phyloP scores from a whole-genome alignment of 306 rosid genomes.

The Prunus fruticosa region DNA sequence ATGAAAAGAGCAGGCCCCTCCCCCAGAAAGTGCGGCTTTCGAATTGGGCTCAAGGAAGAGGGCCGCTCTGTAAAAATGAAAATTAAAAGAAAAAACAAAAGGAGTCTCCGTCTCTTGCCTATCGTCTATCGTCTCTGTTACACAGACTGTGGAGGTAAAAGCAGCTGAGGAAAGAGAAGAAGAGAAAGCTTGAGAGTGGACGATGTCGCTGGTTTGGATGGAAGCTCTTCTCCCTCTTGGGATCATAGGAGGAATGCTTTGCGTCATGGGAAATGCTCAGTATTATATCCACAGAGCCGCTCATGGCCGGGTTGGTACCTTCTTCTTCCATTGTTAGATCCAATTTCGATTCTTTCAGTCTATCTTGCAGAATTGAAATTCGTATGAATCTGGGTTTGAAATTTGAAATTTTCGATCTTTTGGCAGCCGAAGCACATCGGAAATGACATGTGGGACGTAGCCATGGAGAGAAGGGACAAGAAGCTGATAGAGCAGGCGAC shows the following conservation, averaged over 20 bases:
- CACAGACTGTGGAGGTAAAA: not conserved
- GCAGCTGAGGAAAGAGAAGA: not conserved
- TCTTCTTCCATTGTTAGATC: not conserved
- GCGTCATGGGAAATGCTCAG: slow-evolving; percentile 86
- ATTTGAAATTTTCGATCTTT: not conserved
- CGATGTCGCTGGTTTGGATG: slow-evolving; percentile 61
- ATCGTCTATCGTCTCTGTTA: not conserved
- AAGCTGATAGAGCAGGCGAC: slow-evolving; percentile 57
- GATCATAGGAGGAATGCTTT: slow-evolving; percentile 88
- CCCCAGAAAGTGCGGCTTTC: not conserved
- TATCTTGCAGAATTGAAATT: not conserved
- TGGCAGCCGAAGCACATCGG: slow-evolving; percentile 94
- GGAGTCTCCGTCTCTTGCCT: not conserved
- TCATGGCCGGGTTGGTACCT: slow-evolving; percentile 69
- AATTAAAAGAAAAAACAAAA: not conserved
- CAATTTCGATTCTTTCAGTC: not conserved
- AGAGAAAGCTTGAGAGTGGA: not conserved
- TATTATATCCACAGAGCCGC: slow-evolving; percentile 83
- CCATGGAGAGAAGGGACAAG: slow-evolving; percentile 97
- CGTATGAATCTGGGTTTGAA: not conserved
- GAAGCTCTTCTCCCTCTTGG: slow-evolving; percentile 84
- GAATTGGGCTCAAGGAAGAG: not conserved
- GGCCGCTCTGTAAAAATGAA: not conserved
- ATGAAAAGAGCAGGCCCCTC: not conserved
- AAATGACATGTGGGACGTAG: slow-evolving; percentile 90